Evolutionary conservation across 2,329 filamentous ascomycete genomes (phyloP), one percentile per base, ranked within the genome.

Genomic region (Penicillium sp.): DNA sequence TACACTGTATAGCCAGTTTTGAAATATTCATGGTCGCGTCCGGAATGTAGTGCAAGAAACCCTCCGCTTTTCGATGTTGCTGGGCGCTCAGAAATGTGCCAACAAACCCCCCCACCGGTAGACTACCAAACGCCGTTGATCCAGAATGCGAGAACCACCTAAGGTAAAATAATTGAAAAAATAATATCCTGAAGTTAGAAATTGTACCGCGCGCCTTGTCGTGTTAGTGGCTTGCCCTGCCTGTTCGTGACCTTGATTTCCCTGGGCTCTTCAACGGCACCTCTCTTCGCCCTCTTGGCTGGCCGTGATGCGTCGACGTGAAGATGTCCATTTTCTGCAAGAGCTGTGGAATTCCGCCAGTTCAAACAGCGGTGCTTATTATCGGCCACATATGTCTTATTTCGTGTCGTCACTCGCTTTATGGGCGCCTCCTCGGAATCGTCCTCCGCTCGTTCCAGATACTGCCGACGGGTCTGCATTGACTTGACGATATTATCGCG

Each of bases 381-480:
- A 54, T 83, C 78, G 58, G 85, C 84, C 49, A 83, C 79, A 46
- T 88, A 82, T 0, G 84, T 83, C 74, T 88, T 90, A 30, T 83
- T 86, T 8, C 89, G 83, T 3, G 88, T 91, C 31, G 85, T 86
- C 70, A 90, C 83, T 21, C 87, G 80, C 17, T 82, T 84, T 11
- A 78, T 78, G 49, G 81, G 79, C 65, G 57, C 71, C 72, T 65
- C 82, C 80, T 67, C 81, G 62, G 71, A 79, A 67, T 83, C 81
- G 4, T 84, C 79, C 41, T 83, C 81, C 1, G 78, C 74, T 35
- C 85, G 78, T 13, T 81, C 79, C 59, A 96, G 83, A 70, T 97
- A 96, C 66, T 85, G 82, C 65, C 87, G 87, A 65, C 96, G 89
- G 71, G 89, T 90, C 70, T 89, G 83, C 93, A 97, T 97, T 71